Percentiles rank a stretch among this genome's conserved stretches.
Evolutionary conservation across 2,329 filamentous ascomycete species (phyloP).

Genomic region (Neocatenulostroma microsporum): DNA sequence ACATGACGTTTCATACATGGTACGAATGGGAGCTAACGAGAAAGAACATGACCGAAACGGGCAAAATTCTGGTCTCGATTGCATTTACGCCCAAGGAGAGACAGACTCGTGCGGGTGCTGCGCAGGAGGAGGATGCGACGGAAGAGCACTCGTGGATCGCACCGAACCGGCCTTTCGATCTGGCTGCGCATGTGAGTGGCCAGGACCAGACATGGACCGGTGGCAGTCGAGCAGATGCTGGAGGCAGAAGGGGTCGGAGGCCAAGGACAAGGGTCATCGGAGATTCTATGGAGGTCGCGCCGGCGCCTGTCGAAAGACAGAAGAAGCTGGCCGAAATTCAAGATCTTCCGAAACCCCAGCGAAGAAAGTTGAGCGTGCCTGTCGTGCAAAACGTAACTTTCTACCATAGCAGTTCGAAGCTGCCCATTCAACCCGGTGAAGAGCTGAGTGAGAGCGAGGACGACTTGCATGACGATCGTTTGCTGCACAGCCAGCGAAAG

Average conservation of each 20-base stretch:
- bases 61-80: not conserved
- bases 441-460: constrained; percentile 38
- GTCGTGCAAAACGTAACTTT: constrained; percentile 30
- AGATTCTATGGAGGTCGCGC: not conserved
- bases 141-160: constrained; percentile 27
- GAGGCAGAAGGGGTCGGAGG: not conserved
- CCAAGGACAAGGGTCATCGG: constrained; percentile 19
- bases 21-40: constrained; percentile 6
- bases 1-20: not conserved
- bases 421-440: constrained; percentile 31
- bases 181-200: constrained; percentile 27
- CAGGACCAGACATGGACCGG: constrained; percentile 27
- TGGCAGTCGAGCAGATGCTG: not conserved
- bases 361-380: constrained; percentile 31
- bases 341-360: constrained; percentile 14
- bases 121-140: constrained; percentile 18
- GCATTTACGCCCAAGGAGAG: not conserved
- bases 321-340: constrained; percentile 16
- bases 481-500: constrained; percentile 26
- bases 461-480: constrained; percentile 33
- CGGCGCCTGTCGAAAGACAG: constrained; percentile 17
- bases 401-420: constrained; percentile 35
- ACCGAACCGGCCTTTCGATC: constrained; percentile 30
- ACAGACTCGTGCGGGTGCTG: not conserved
- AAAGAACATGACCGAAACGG: constrained; percentile 2